phyloP scores from a whole-genome alignment of 352 stramenopile species.

The Plasmopara viticola region DNA sequence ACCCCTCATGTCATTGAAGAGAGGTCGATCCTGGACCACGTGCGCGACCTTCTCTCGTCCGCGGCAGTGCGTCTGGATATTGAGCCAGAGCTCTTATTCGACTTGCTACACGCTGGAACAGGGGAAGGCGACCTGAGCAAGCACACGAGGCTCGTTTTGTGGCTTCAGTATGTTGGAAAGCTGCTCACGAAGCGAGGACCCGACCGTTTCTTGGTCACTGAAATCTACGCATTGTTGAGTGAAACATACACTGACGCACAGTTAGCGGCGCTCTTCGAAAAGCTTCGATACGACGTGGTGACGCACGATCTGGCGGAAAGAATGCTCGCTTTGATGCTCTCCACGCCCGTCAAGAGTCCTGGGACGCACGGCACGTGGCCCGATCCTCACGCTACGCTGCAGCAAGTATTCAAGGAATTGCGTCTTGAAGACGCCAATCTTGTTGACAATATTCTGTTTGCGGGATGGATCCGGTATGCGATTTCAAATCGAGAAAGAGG shows the following conservation, averaged over 20 bases:
- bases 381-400: neutral
- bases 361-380: neutral
- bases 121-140: neutral
- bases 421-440: neutral
- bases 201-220: neutral
- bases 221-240: neutral
- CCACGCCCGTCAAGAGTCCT: neutral
- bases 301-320: neutral
- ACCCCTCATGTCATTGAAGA: neutral
- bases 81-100: neutral
- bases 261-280: neutral
- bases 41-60: neutral
- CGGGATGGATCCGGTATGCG: neutral
- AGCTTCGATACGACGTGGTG: neutral
- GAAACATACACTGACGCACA: neutral
- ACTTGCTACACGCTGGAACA: neutral
- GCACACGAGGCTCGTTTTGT: neutral
- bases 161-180: neutral
- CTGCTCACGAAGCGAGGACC: neutral
- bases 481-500: neutral
- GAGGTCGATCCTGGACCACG: neutral
- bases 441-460: neutral
- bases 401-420: neutral
- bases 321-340: neutral
- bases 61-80: neutral